Conservation (phyloP, 495 filamentous ascomycete species). For the Daldinia vernicosa region DNA sequence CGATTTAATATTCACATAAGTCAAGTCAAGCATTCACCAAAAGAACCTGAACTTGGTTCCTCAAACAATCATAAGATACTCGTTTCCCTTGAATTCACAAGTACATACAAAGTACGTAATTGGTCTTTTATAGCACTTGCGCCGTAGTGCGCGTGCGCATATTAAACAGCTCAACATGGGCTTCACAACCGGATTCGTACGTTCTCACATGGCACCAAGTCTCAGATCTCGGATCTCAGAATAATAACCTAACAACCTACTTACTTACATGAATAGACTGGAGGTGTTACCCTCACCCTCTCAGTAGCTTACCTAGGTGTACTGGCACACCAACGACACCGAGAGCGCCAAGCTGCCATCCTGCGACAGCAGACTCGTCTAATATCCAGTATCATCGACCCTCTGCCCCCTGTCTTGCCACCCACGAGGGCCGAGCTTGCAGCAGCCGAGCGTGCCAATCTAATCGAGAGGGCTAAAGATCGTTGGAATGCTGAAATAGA, state of each 20-base stretch:
- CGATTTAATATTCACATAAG: not conserved
- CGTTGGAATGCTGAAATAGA: slow-evolving; percentile 82
- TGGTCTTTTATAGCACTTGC: slow-evolving; percentile 33
- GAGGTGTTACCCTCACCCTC: slow-evolving; percentile 86
- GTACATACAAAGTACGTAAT: slow-evolving; percentile 14
- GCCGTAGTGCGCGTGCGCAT: slow-evolving; percentile 41
- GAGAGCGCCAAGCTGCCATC: slow-evolving; percentile 71
- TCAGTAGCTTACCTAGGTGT: slow-evolving; percentile 82
- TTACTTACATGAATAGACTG: slow-evolving; percentile 61
- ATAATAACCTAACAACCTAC: slow-evolving; percentile 23
- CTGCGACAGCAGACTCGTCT: slow-evolving; percentile 76
- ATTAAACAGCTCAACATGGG: slow-evolving; percentile 64
- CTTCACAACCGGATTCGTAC: slow-evolving; percentile 84
- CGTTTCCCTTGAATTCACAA: not conserved
- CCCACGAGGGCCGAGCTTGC: slow-evolving; percentile 55
- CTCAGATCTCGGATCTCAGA: slow-evolving; percentile 2
- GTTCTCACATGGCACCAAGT: slow-evolving; percentile 31
- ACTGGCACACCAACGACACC: slow-evolving; percentile 74
- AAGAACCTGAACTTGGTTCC: slow-evolving; percentile 20
- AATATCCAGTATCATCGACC: slow-evolving; percentile 64
- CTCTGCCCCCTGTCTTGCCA: slow-evolving; percentile 54
- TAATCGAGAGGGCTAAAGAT: slow-evolving; percentile 76
- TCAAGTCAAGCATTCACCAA: not conserved
- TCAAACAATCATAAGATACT: not conserved
- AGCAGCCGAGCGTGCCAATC: slow-evolving; percentile 55